Percentiles rank a stretch among this genome's conserved stretches.
Conservation (phyloP, 1,139 yeast species). For the Pneumocystis sp. region DNA sequence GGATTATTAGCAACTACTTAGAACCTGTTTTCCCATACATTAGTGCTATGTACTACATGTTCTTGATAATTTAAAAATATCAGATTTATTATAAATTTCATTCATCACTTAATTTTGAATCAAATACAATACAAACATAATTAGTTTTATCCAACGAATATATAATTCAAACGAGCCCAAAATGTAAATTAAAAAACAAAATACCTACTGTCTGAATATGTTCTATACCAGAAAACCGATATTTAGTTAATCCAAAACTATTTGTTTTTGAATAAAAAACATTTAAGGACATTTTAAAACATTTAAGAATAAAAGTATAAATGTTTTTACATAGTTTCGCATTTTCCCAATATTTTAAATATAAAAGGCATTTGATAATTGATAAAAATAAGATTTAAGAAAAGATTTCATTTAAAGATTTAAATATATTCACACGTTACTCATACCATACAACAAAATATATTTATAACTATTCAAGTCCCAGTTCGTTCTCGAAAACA, state of each 20-base stretch:
- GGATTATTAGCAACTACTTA: too few species aligned
- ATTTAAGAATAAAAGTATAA: too few species aligned
- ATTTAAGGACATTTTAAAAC: constrained; percentile 35
- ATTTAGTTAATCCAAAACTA: constrained; percentile 53
- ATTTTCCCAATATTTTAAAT: constrained; percentile 54
- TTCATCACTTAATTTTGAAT: neutral
- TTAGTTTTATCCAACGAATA: constrained; percentile 57
- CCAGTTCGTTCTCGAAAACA: constrained; percentile 27
- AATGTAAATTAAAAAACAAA: constrained; percentile 64
- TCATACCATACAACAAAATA: constrained; percentile 55
- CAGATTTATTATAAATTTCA: neutral
- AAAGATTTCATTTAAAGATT: constrained; percentile 55
- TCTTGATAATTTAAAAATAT: neutral
- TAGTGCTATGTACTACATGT: neutral
- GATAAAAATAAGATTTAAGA: constrained; percentile 65
- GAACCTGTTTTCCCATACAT: neutral
- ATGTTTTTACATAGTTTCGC: constrained; percentile 69
- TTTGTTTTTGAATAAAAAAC: constrained; percentile 28
- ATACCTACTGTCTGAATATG: constrained; percentile 58
- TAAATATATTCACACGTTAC: constrained; percentile 61
- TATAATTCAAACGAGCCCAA: constrained; percentile 62
- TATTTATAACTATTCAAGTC: constrained; percentile 49
- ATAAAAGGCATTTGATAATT: constrained; percentile 65
- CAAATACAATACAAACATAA: neutral
- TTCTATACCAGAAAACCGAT: constrained; percentile 66